Evolutionary conservation across 331 rosid species (phyloP).

Genomic region (Quercus phellos): DNA sequence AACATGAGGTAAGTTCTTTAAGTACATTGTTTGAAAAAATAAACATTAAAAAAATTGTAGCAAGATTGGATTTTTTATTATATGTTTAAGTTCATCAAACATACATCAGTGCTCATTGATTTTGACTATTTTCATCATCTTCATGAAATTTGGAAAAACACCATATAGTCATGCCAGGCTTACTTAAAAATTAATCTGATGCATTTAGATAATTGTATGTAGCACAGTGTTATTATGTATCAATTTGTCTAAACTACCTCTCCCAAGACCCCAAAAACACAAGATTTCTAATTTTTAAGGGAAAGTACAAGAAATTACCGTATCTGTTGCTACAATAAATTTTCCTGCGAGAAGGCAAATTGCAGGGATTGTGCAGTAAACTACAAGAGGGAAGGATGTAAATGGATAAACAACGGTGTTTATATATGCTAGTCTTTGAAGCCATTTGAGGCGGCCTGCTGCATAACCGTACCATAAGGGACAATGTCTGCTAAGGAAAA

Average conservation of each 20-base stretch:
- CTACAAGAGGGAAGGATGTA: slow-evolving; percentile 87
- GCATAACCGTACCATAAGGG: slow-evolving; percentile 97
- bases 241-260: background rate
- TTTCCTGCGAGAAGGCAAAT: slow-evolving; percentile 93
- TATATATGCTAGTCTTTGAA: slow-evolving; percentile 86
- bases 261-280: background rate
- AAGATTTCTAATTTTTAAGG: background rate
- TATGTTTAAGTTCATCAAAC: too few relatives aligned
- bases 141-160: too few relatives aligned
- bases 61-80: too few relatives aligned
- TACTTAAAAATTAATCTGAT: too few relatives aligned
- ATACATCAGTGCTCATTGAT: too few relatives aligned
- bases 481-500: slow-evolving; percentile 96
- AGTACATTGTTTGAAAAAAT: background rate
- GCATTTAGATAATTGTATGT: too few relatives aligned
- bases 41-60: background rate
- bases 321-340: slow-evolving; percentile 69
- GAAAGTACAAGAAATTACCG: slow-evolving; percentile 52
- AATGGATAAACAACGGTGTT: slow-evolving; percentile 96
- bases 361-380: slow-evolving; percentile 87
- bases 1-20: slow-evolving; percentile 3
- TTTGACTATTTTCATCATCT: too few relatives aligned
- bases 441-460: slow-evolving; percentile 87
- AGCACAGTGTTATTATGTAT: too few relatives aligned
- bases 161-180: too few relatives aligned